Conservation (phyloP, 1,139 yeast species). For the Pneumocystis sp. region DNA sequence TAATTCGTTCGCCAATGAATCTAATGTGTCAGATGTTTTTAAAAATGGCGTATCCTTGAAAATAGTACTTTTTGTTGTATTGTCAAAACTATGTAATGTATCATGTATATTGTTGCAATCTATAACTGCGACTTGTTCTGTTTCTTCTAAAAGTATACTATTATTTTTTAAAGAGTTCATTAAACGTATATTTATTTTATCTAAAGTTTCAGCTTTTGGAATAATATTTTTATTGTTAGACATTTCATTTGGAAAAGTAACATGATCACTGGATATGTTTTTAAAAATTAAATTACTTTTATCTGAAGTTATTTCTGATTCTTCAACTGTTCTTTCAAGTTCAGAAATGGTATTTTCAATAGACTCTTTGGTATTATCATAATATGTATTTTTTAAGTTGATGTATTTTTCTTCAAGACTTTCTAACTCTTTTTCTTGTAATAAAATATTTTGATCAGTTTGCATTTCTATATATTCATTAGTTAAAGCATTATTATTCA, state of each 20-base stretch:
- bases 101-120: not conserved
- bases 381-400: not conserved
- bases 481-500: not conserved
- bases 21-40: slow-evolving; percentile 4
- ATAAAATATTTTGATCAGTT: not conserved
- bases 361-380: not conserved
- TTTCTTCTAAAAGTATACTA: not conserved
- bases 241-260: not conserved
- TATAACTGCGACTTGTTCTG: not conserved
- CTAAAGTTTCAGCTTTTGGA: not conserved
- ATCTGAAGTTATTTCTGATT: not conserved
- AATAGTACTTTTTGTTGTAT: not conserved
- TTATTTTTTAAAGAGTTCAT: not conserved
- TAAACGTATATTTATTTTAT: not conserved
- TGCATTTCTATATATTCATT: not conserved
- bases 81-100: not conserved
- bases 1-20: slow-evolving; percentile 9
- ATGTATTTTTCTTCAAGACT: not conserved
- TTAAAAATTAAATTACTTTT: not conserved
- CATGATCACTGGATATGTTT: not conserved
- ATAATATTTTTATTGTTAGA: not conserved
- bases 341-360: not conserved
- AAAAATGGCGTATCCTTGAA: not conserved
- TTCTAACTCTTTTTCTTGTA: not conserved
- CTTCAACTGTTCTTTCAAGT: not conserved